Conservation (phyloP, 306 rosid genomes). For the Vigna trinervia region DNA sequence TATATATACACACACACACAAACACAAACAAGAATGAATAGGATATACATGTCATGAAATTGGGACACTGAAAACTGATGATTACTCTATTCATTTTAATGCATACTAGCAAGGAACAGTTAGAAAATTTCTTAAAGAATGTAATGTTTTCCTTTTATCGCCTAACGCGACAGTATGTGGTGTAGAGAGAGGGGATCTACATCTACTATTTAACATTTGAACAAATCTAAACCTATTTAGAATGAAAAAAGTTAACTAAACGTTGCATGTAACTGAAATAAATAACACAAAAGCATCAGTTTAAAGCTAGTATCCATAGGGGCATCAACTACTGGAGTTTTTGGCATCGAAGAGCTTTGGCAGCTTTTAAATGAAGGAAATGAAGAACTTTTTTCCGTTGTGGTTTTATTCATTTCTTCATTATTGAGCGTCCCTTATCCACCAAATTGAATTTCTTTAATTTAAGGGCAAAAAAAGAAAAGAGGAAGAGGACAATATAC, state of each 20-base stretch:
- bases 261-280: constrained; percentile 1
- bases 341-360: constrained; percentile 21
- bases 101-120: constrained; percentile 3
- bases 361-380: constrained; percentile 24
- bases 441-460: not conserved
- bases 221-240: constrained; percentile 18
- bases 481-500: not conserved
- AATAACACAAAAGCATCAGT: not conserved
- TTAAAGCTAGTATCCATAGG: constrained; percentile 4
- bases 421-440: not conserved
- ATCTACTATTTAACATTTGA: not conserved
- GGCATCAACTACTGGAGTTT: not conserved
- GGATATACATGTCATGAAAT: not conserved
- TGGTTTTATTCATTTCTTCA: not conserved
- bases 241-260: constrained; percentile 1
- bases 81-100: constrained; percentile 10
- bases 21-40: constrained; percentile 6
- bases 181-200: not conserved
- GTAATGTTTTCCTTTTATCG: not conserved
- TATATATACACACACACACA: too few relatives aligned
- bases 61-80: not conserved
- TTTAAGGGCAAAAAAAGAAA: not conserved
- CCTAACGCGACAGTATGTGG: constrained; percentile 2
- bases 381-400: not conserved
- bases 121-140: not conserved